Base-by-base conservation (phyloP, 345 rosid species). In the Kandelia obovata region DNA sequence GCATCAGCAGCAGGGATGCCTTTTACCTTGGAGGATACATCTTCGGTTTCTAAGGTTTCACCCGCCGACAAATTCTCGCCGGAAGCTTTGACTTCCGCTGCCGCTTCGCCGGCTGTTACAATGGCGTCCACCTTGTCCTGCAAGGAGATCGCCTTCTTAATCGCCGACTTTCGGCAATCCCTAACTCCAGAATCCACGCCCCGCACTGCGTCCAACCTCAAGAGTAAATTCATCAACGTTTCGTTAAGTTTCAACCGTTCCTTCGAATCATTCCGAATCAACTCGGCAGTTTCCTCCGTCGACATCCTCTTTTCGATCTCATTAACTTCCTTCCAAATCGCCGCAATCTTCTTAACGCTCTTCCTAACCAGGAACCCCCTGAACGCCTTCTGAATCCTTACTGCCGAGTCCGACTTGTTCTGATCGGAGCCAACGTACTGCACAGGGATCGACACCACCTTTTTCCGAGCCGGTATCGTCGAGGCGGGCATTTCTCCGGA, bases 301-400 rank as follows among this genome's bases (percentile, higher is more conserved):
- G 68, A 58, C 53, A 89, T 66, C 71, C 77, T 77, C 67, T 61
- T 70, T 85, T 83, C 87, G 31, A 84, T 68, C 66, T 75, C 86
- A 8, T 77, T 64, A 13, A 85, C 88, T 46, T 85, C 84, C 19
- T 34, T 71, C 72, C 72, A 74, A 16, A 84, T 69, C 10, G 64
- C 77, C 46, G 52, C 37, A 35, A 89, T 77, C 82, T 65, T 87
- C 76, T 75, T 77, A 76, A 89, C 46, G 68, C 65, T 73, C 58
- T 84, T 84, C 69, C 95, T 83, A 74, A 87, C 96, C 27, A 82
- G 32, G 58, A 76, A 85, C 3, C 90, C 96, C 23, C 90, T 71
- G 21, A 83, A 69, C 28, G 72, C 81, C 77, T 80, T 83, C 85
- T 89, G 89, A 62, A 89, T 85, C 85, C 67, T 83, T 69, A 72